A percentile compares a stretch with the other conserved stretches of the same genome.
Conservation (phyloP, 495 filamentous ascomycete genomes). For the Talaromyces wortmannii region DNA sequence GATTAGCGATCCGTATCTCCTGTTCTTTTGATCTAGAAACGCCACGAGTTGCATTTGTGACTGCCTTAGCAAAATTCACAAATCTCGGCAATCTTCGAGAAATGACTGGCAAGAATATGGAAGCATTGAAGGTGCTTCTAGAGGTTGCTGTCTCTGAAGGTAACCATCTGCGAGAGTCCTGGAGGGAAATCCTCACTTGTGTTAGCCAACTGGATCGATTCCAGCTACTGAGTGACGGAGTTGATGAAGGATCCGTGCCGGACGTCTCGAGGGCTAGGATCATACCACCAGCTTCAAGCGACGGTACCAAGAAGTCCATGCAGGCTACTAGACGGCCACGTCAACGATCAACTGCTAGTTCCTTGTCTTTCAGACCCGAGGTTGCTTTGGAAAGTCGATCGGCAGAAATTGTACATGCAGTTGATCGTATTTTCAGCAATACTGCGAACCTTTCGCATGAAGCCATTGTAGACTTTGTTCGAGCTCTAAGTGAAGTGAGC, state of each 20-base stretch:
- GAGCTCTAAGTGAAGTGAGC: slow-evolving; percentile 89
- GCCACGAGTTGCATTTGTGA: slow-evolving; percentile 88
- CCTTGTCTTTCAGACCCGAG: slow-evolving; percentile 68
- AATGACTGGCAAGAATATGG: slow-evolving; percentile 93
- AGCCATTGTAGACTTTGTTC: slow-evolving; percentile 96
- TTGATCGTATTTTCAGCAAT: slow-evolving; percentile 94
- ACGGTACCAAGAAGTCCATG: slow-evolving; percentile 56
- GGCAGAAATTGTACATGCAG: slow-evolving; percentile 82
- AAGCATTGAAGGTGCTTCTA: slow-evolving; percentile 82
- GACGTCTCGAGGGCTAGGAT: slow-evolving; percentile 85
- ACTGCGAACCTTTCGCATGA: slow-evolving; percentile 89
- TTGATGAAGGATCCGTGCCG: slow-evolving; percentile 85
- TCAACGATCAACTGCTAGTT: slow-evolving; percentile 55
- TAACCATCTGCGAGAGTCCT: slow-evolving; percentile 80
- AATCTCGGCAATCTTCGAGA: slow-evolving; percentile 93
- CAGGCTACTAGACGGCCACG: slow-evolving; percentile 57
- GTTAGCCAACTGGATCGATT: slow-evolving; percentile 94
- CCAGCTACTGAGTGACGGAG: slow-evolving; percentile 88
- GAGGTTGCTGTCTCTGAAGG: slow-evolving; percentile 91
- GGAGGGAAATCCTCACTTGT: slow-evolving; percentile 92
- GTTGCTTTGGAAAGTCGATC: slow-evolving; percentile 89
- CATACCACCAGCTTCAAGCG: slow-evolving; percentile 41
- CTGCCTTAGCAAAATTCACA: slow-evolving; percentile 85
- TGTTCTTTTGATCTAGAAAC: slow-evolving; percentile 91
- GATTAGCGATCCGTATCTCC: slow-evolving; percentile 82